Percentiles rank a stretch among this genome's conserved stretches.
These are phyloP conservation scores for Botryosphaeria dothidea DNA, from an alignment of 2,329 filamentous ascomycete genomes.

Conservation along the genomic window DNA sequence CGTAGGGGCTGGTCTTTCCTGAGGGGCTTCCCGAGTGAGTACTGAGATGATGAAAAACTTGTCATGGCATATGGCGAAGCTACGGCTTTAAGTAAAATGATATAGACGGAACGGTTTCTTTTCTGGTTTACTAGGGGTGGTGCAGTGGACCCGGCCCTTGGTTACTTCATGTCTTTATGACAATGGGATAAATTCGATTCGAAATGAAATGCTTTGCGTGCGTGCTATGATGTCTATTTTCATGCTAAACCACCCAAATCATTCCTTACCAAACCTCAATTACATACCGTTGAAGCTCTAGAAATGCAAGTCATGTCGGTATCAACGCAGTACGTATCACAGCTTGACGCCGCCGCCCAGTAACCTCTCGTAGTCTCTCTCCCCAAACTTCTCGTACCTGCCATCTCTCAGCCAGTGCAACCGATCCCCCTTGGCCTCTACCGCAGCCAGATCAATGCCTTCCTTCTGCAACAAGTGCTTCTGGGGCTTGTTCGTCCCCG, in stretches of 20 bases:
- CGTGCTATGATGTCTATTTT: not conserved
- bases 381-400: slow-evolving; percentile 6
- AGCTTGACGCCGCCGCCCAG: slow-evolving; percentile 13
- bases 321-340: no score
- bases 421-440: slow-evolving; percentile 37
- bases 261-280: not conserved
- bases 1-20: not conserved
- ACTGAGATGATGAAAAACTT: not conserved
- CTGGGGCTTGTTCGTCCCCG: slow-evolving; percentile 80
- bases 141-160: not conserved
- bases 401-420: slow-evolving; percentile 16
- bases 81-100: slow-evolving; percentile 4
- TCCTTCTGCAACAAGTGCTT: slow-evolving; percentile 70
- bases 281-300: no score
- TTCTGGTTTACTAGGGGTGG: not conserved
- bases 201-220: no score
- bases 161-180: not conserved
- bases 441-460: slow-evolving; percentile 61
- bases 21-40: not conserved
- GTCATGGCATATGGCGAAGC: not conserved
- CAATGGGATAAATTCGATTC: not conserved
- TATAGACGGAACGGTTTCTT: slow-evolving; percentile 16
- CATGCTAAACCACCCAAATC: not conserved
- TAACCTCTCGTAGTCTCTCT: slow-evolving; percentile 5
- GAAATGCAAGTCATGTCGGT: no score